Evolutionary conservation across 805 yeast species (phyloP).

Genomic region (Blastobotrys muscicola): DNA sequence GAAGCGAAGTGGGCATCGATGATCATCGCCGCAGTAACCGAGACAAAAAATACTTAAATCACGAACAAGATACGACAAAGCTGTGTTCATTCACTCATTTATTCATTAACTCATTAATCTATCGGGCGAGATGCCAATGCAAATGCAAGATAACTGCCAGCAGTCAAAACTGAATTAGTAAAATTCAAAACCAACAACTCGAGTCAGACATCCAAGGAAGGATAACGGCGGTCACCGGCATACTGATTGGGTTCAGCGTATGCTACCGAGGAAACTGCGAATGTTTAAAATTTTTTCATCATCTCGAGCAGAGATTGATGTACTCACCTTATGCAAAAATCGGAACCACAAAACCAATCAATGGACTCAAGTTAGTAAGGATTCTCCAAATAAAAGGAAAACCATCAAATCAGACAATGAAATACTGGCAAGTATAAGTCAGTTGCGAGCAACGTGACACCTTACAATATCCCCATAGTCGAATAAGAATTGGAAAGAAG

Average conservation of each 20-base stretch:
- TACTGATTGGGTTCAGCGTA: slow-evolving; percentile 31
- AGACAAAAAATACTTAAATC: too few relatives aligned
- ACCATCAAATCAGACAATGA: slow-evolving; percentile 18
- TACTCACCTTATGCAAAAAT: not conserved
- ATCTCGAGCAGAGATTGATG: slow-evolving; percentile 18
- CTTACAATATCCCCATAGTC: slow-evolving; percentile 33
- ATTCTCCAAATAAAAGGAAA: not conserved
- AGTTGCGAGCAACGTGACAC: slow-evolving; percentile 18
- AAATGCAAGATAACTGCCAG: too few relatives aligned
- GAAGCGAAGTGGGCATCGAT: too few relatives aligned
- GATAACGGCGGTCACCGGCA: slow-evolving; percentile 34
- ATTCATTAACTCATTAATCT: too few relatives aligned
- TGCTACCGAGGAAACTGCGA: slow-evolving; percentile 39
- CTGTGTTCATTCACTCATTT: too few relatives aligned
- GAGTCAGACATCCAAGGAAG: slow-evolving; percentile 36
- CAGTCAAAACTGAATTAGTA: too few relatives aligned
- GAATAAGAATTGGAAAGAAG: slow-evolving; percentile 31
- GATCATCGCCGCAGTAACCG: too few relatives aligned
- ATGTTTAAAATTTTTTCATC: slow-evolving; percentile 31
- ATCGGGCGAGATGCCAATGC: too few relatives aligned
- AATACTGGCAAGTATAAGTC: slow-evolving; percentile 36
- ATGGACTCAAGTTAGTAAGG: not conserved
- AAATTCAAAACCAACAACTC: too few relatives aligned
- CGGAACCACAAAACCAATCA: not conserved
- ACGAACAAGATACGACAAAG: too few relatives aligned